phyloP scores from a whole-genome alignment of 176 grass and related monocot species.

The Pharus latifolius region DNA sequence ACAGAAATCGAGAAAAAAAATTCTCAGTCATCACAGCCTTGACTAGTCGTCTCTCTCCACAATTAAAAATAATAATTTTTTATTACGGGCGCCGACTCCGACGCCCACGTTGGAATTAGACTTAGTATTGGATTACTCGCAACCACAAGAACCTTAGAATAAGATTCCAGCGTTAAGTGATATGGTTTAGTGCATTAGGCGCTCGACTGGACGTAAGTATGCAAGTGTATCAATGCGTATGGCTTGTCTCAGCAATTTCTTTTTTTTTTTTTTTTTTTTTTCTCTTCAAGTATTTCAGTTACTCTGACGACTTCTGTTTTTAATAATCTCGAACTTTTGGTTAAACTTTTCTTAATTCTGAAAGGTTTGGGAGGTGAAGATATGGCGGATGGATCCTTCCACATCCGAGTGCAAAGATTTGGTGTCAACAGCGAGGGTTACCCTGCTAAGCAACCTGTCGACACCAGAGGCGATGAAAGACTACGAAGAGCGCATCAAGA shows the following conservation, averaged over 20 bases:
- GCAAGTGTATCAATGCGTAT: background rate
- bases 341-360: background rate
- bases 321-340: background rate
- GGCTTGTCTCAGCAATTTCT: background rate
- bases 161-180: no score
- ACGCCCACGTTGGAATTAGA: no score
- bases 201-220: no score
- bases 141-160: no score
- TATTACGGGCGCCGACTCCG: no score
- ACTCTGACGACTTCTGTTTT: background rate
- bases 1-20: no score
- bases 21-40: no score
- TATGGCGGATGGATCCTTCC: conserved; percentile 39
- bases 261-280: background rate
- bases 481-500: conserved; percentile 39
- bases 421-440: conserved; percentile 55
- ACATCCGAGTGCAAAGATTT: conserved; percentile 38
- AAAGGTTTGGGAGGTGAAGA: conserved; percentile 78
- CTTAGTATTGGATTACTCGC: no score
- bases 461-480: conserved; percentile 20
- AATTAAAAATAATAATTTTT: no score
- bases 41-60: no score
- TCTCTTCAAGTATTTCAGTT: background rate
- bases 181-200: no score
- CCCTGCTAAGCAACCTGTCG: conserved; percentile 35